Conservation (phyloP, 306 rosid genomes). For the Prunus kanzakura region DNA sequence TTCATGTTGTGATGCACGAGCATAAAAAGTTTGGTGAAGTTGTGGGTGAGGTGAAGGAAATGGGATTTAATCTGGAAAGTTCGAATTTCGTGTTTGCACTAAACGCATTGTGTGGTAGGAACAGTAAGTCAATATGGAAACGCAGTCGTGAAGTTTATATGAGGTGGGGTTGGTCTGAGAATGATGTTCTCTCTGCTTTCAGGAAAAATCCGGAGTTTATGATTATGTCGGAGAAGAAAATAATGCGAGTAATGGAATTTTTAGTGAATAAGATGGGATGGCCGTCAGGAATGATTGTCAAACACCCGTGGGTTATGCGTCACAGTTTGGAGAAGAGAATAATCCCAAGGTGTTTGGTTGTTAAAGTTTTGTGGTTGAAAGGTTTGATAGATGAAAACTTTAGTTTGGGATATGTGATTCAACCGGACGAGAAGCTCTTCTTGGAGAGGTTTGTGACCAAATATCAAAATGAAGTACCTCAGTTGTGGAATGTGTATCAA, state of each 20-base stretch:
- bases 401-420: neutral
- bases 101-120: conserved; percentile 1
- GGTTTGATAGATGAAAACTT: conserved; percentile 23
- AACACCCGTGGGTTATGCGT: neutral
- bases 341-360: conserved; percentile 35
- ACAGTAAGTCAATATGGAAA: conserved; percentile 30
- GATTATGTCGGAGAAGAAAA: conserved; percentile 24
- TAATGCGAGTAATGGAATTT: conserved; percentile 29
- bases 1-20: neutral
- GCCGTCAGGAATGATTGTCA: conserved; percentile 14
- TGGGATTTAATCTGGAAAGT: conserved; percentile 35
- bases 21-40: neutral
- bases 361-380: conserved; percentile 20
- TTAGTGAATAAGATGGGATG: conserved; percentile 33
- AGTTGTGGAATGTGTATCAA: conserved; percentile 22
- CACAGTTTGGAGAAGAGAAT: conserved; percentile 41
- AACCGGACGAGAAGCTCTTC: neutral
- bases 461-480: neutral
- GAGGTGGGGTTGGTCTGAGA: conserved; percentile 59
- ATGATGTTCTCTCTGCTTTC: conserved; percentile 28
- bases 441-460: conserved; percentile 18
- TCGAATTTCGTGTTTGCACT: conserved; percentile 24
- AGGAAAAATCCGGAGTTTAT: conserved; percentile 29
- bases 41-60: conserved; percentile 23
- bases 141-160: conserved; percentile 26